These are phyloP conservation scores for Trametes cingulata DNA, from an alignment of 768 basidiomycete genomes.

Conservation along the genomic window DNA sequence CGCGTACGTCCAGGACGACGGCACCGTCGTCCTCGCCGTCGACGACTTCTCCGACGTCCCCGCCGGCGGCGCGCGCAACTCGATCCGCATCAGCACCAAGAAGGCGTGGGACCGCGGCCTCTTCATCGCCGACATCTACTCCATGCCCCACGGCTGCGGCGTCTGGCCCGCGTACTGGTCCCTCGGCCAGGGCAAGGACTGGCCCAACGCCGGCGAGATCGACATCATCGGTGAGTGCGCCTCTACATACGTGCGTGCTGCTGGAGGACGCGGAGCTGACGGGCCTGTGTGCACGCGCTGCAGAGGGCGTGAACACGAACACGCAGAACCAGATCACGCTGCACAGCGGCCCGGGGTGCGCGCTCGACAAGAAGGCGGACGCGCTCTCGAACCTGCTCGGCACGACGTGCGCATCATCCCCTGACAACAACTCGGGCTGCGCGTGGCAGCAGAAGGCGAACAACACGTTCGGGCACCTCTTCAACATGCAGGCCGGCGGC, in stretches of 20 bases:
- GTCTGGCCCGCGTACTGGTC: conserved; percentile 61
- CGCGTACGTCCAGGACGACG: conserved; percentile 60
- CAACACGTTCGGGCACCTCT: conserved; percentile 41
- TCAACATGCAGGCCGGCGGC: conserved; percentile 47
- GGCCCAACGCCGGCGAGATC: conserved; percentile 32
- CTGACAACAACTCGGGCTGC: conserved; percentile 42
- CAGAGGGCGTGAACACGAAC: conserved; percentile 46
- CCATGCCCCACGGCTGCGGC: conserved; percentile 73
- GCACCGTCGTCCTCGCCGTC: conserved; percentile 60
- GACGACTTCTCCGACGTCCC: conserved; percentile 54
- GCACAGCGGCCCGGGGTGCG: conserved; percentile 42
- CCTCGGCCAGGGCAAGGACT: conserved; percentile 30
- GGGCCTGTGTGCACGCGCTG: not conserved
- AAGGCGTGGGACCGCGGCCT: conserved; percentile 65
- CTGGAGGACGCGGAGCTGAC: not conserved
- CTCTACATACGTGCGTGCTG: not conserved
- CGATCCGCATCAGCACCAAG: conserved; percentile 66
- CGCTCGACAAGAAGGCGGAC: conserved; percentile 30
- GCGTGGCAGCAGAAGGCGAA: conserved; percentile 36
- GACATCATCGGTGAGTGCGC: conserved; percentile 31
- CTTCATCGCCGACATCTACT: conserved; percentile 70
- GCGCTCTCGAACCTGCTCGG: conserved; percentile 33
- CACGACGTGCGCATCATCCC: conserved; percentile 34
- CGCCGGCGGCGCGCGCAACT: conserved; percentile 54
- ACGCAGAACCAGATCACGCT: conserved; percentile 45